phyloP scores from a whole-genome alignment of 2,329 filamentous ascomycete genomes.

The Aspergillus transmontanensis region DNA sequence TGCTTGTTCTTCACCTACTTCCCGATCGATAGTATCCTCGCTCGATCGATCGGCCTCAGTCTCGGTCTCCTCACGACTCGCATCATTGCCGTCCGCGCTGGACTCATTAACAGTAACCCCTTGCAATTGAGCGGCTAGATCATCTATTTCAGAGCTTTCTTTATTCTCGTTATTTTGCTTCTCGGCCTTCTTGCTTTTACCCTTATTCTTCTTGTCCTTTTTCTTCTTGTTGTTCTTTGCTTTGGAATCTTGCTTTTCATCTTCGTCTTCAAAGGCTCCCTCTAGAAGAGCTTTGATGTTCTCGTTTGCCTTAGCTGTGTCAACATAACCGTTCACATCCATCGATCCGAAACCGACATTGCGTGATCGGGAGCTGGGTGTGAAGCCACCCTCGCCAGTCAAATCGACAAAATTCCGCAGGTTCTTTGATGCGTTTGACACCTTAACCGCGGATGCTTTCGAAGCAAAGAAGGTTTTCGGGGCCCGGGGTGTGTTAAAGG shows the following conservation, averaged over 20 bases:
- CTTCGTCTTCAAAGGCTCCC: slow-evolving; percentile 54
- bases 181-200: slow-evolving; percentile 23
- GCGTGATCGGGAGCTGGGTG: slow-evolving; percentile 49
- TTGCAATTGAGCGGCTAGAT: slow-evolving; percentile 47
- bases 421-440: slow-evolving; percentile 46
- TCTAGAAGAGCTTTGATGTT: slow-evolving; percentile 55
- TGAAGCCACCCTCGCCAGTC: slow-evolving; percentile 50
- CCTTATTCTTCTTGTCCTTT: slow-evolving; percentile 23
- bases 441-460: slow-evolving; percentile 41
- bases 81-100: slow-evolving; percentile 32
- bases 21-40: slow-evolving; percentile 37
- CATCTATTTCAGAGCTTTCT: slow-evolving; percentile 41
- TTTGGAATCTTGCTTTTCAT: slow-evolving; percentile 47
- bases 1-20: slow-evolving; percentile 55
- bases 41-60: slow-evolving; percentile 52
- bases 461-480: slow-evolving; percentile 58
- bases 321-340: slow-evolving; percentile 56
- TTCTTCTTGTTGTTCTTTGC: slow-evolving; percentile 27
- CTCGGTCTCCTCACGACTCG: slow-evolving; percentile 43
- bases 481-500: slow-evolving; percentile 52
- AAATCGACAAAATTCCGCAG: slow-evolving; percentile 53
- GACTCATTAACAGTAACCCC: slow-evolving; percentile 43
- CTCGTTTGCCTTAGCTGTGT: slow-evolving; percentile 53
- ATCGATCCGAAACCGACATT: slow-evolving; percentile 55
- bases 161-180: slow-evolving; percentile 20